phyloP scores from a whole-genome alignment of 768 basidiomycete species.

The Leccinum sublutescens region DNA sequence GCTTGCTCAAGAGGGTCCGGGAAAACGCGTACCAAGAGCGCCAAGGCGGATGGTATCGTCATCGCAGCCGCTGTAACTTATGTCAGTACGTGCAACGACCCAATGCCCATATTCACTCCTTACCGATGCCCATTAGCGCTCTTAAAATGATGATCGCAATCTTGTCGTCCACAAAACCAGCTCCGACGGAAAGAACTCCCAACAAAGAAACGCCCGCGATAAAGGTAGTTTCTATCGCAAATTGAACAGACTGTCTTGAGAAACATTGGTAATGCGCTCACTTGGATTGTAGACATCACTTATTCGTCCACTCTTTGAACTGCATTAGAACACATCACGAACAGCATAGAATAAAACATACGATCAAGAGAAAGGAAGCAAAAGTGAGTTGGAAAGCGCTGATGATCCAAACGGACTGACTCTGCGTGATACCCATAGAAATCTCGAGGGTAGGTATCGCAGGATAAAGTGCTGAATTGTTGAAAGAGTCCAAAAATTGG shows the following conservation, averaged over 20 bases:
- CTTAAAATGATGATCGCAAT: conserved; percentile 50
- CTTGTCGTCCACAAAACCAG: conserved; percentile 46
- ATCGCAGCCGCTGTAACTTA: conserved; percentile 40
- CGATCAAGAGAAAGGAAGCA: conserved; percentile 37
- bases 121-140: conserved; percentile 48
- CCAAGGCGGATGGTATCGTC: conserved; percentile 49
- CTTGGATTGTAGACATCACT: conserved; percentile 31
- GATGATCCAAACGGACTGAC: conserved; percentile 40
- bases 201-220: conserved; percentile 39
- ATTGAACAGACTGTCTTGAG: conserved; percentile 26
- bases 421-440: conserved; percentile 22
- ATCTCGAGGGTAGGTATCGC: conserved; percentile 39
- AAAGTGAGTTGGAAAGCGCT: conserved; percentile 48
- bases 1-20: conserved; percentile 47
- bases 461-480: conserved; percentile 39
- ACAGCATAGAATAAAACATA: conserved; percentile 4
- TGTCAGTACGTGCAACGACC: conserved; percentile 3
- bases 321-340: conserved; percentile 4
- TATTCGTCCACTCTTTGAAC: conserved; percentile 22
- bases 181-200: conserved; percentile 43
- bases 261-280: conserved; percentile 20
- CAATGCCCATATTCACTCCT: background rate
- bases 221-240: conserved; percentile 41
- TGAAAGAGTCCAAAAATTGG: conserved; percentile 45
- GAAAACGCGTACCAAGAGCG: conserved; percentile 50